Conservation (phyloP, 768 basidiomycete species). For the Trametes maxima region DNA sequence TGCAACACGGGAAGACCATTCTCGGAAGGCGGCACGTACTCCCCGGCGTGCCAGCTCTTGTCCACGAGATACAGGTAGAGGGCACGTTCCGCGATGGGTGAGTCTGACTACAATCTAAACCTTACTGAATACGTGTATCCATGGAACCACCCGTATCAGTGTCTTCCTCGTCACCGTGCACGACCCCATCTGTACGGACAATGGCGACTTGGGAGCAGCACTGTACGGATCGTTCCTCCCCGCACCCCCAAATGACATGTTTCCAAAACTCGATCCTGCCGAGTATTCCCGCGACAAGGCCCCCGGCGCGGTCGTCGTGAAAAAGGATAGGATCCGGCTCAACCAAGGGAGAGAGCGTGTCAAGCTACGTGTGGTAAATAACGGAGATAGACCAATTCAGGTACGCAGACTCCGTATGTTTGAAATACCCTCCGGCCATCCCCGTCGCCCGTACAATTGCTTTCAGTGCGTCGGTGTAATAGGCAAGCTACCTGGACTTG, state of each 20-base stretch:
- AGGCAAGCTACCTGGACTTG: no score
- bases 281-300: conserved; percentile 55
- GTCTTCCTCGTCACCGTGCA: conserved; percentile 98
- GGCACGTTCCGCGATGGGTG: conserved; percentile 90
- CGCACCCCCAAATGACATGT: conserved; percentile 62
- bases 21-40: conserved; percentile 90
- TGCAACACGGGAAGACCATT: conserved; percentile 88
- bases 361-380: conserved; percentile 79
- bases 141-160: conserved; percentile 36
- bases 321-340: conserved; percentile 66
- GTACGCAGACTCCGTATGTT: conserved; percentile 40
- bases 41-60: conserved; percentile 68
- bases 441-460: not conserved
- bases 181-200: conserved; percentile 86
- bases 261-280: conserved; percentile 55
- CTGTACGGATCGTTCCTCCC: conserved; percentile 96
- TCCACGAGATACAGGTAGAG: conserved; percentile 93
- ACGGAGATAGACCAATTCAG: conserved; percentile 92
- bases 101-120: conserved; percentile 26
- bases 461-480: not conserved
- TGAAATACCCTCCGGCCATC: not conserved
- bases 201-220: conserved; percentile 77
- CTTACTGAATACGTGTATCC: not conserved
- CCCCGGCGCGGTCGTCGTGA: conserved; percentile 78
- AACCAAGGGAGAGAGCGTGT: conserved; percentile 76